Evolutionary conservation across 805 yeast genomes (phyloP).

Genomic region (Danielozyma ontarioensis): DNA sequence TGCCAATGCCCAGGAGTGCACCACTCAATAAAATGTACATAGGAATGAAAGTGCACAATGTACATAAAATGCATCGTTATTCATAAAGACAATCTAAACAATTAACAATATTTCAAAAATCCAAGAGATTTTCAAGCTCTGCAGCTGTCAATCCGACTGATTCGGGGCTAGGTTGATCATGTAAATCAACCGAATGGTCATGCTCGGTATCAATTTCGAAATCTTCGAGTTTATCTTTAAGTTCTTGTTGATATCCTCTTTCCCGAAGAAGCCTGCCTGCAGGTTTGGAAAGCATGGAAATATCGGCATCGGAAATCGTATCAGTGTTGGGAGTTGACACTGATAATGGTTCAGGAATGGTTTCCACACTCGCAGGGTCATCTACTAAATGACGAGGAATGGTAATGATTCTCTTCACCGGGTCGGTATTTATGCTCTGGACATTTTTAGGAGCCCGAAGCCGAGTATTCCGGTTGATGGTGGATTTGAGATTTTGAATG

Average conservation of each 20-base stretch:
- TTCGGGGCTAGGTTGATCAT: conserved; percentile 5
- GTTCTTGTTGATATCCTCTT: neutral
- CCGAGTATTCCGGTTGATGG: conserved; percentile 12
- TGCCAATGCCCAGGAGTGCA: conserved; percentile 18
- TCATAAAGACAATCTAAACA: neutral
- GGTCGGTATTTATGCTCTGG: conserved; percentile 19
- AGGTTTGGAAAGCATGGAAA: neutral
- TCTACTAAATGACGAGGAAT: conserved; percentile 16
- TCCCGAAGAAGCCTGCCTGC: neutral
- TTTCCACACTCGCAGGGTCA: conserved; percentile 44
- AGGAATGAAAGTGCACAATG: neutral
- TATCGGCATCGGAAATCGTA: neutral
- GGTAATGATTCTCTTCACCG: conserved; percentile 15
- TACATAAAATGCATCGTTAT: conserved; percentile 1
- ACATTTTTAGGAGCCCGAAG: conserved; percentile 9
- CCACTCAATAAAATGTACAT: conserved; percentile 20
- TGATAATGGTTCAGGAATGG: conserved; percentile 37
- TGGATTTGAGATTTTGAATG: conserved; percentile 5
- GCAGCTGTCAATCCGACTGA: conserved; percentile 25
- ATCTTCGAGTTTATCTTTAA: neutral
- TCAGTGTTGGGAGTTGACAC: too few species aligned
- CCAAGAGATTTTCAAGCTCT: conserved; percentile 33
- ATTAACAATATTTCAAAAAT: conserved; percentile 13
- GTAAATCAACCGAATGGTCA: conserved; percentile 7
- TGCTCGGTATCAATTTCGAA: conserved; percentile 7